Evolutionary conservation across 2,329 filamentous ascomycete species (phyloP), one percentile per base, ranked within the genome.

Genomic region (Monosporascus cannonballus): DNA sequence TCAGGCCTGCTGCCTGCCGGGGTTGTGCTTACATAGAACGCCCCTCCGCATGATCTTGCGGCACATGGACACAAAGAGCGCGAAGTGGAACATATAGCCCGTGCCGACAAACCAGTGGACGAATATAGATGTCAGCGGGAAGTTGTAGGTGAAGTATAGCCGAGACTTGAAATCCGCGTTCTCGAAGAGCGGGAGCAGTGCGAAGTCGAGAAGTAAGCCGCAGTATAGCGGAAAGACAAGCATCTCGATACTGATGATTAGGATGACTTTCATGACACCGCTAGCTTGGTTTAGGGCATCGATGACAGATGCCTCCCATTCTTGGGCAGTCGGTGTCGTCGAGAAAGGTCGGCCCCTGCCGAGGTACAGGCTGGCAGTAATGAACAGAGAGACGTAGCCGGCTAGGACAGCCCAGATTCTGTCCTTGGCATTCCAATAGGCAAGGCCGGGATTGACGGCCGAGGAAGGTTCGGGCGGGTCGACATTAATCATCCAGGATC

Each of bases 11-110:
- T 34, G 30, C 11, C 30, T 14, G 30, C 30, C 30, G 8, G 11
- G 15, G 24, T n/a, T 30, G 30, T 49, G 79, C 86, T 80, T 76
- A 90, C 86, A 97, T 54, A 99, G 77, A 41, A 99, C 94, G 49
- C 94, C 94, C 60, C 85, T 90, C 57, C 94, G 86, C 86, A 99
- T 89, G 54, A 97, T 96, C 74, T 96, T 96, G 57, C 94, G 86
- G 71, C 94, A 99, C 92, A 99, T 97, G 52, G 92, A 95, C 18
- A 99, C 94, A 67, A 99, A 99, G 3, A 99, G 80, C 5, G 94
- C 94, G 68, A 99, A 99, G 68, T 99, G 94, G 73, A 99, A 99
- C 95, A 99, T 99, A 71, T 99, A 99, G 57, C 92, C 96, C 3
- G 94, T 99, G 48, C 94, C 94, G 52, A 96, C 87, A 66, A 99